Evolutionary conservation across 768 basidiomycete species (phyloP), one percentile per base, ranked within the genome.

Genomic region (Lyophyllum decastes): DNA sequence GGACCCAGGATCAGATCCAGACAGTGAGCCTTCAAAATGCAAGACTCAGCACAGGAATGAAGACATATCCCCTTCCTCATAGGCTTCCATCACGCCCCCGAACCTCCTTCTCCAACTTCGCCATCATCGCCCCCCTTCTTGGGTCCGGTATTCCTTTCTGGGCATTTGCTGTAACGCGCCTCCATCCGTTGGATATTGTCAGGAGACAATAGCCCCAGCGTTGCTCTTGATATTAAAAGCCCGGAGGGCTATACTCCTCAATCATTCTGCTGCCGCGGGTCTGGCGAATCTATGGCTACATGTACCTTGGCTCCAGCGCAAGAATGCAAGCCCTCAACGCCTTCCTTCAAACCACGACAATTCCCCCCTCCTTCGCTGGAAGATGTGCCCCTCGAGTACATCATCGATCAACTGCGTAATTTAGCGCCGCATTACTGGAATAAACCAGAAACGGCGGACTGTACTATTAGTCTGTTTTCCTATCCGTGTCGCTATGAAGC

Each of bases 401-500:
- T 91, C 66, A 68, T 88, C 63, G 80, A 83, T 66, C 86, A 87
- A 68, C 82, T 92, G 41, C 87, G 82, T 71, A 75, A 72, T 66
- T 75, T 91, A 50, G 90, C 89, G 14, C 74, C 83, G 21, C 74
- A 79, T 47, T 90, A 87, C 73, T 91, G 90, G 90, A 82, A 86
- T 66, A 88, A 84, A 61, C 80, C 84, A 57, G 87, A 89, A 62
- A 89, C 86, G 1, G 83, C 90, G 9, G 88, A 93, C 71, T 93
- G 90, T 71, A 90, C 90, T 16, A 79, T 92, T 55, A 80, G 91
- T 91, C 64, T 33, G 82, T 72, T 33, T 2, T 27, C 2, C 38
- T 58, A 30, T 27, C 21, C 4, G 19, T 34, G 50, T 55, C 26
- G 27, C 27, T 24, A 10, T 17, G 16, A 27, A 55, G 30, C 58